Evolutionary conservation across 306 rosid genomes (phyloP), one percentile per base, ranked within the genome.

Genomic region (Malus sieversii): DNA sequence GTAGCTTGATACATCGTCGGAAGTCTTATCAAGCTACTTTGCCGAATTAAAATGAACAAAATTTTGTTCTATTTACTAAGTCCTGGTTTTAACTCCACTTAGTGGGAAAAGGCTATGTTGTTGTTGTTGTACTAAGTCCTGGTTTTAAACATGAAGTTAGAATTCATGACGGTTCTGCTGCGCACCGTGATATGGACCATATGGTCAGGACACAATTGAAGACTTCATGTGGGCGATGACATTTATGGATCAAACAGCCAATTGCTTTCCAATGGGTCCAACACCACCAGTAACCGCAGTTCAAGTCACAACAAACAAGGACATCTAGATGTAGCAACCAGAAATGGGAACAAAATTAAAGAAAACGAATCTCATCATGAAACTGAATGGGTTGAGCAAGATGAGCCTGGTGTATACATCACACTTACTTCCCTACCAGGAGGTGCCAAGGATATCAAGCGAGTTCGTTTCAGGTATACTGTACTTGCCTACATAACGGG

Each of bases 331-430:
- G 78, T 85, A 40, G 67, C 88, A 25, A 78, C 79, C 70, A 89
- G 79, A 88, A 95, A 92, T 77, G 97, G 97, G 82, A 85, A 82
- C 86, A 90, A 90, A 85, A 92, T 82, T 40, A 95, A 89, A 80
- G 97, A 95, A 68, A 79, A 78, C 74, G 97, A 95, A 80, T 83
- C 97, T 74, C 87, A 84, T 44, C 83, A 78, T 61, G 99, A 91
- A 77, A 79, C 85, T 61, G 99, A 95, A 86, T 87, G 97, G 99
- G 96, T 90, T n/a, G 97, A 95, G 87, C 99, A 95, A 84, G 97
- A 90, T 75, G 97, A 95, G 82, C 85, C 97, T 48, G 99, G 99
- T 77, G 99, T 95, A 64, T 95, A 88, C 81, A 95, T 95, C 74
- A 92, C 99, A 42, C 97, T 95, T 68, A 85, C 97, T 69, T 85